phyloP scores from a whole-genome alignment of 495 filamentous ascomycete genomes.

The Hypoxylon cercidicola region DNA sequence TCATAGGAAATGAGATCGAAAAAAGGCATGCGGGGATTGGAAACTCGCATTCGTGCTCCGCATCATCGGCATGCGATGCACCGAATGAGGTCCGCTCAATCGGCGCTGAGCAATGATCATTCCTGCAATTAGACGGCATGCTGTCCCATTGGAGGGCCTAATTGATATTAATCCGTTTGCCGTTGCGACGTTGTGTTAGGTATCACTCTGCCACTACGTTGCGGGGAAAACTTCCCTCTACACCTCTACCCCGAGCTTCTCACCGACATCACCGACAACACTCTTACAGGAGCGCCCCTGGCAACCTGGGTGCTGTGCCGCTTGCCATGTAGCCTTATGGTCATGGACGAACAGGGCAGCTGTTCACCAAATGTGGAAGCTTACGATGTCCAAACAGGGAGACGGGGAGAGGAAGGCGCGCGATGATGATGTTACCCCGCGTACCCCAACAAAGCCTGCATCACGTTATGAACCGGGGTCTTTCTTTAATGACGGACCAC shows the following conservation, averaged over 20 bases:
- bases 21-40: background rate
- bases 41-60: slow-evolving; percentile 2
- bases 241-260: slow-evolving; percentile 17
- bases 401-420: slow-evolving; percentile 12
- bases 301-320: slow-evolving; percentile 17
- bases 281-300: slow-evolving; percentile 10
- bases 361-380: slow-evolving; percentile 19
- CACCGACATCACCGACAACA: slow-evolving; percentile 9
- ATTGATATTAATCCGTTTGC: slow-evolving; percentile 30
- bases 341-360: slow-evolving; percentile 7
- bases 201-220: background rate
- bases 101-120: slow-evolving; percentile 15
- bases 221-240: slow-evolving; percentile 9
- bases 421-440: slow-evolving; percentile 32
- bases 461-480: slow-evolving; percentile 15
- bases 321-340: slow-evolving; percentile 4
- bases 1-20: no score
- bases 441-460: slow-evolving; percentile 34
- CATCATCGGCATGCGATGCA: slow-evolving; percentile 30
- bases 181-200: slow-evolving; percentile 31
- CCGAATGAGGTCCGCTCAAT: slow-evolving; percentile 19
- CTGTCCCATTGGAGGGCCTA: slow-evolving; percentile 22
- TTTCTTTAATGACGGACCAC: slow-evolving; percentile 24
- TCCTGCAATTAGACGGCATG: slow-evolving; percentile 22
- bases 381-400: slow-evolving; percentile 22